These are phyloP conservation scores for Gossypium armourianum DNA, from an alignment of 441 rosid genomes.

Conservation along the genomic window DNA sequence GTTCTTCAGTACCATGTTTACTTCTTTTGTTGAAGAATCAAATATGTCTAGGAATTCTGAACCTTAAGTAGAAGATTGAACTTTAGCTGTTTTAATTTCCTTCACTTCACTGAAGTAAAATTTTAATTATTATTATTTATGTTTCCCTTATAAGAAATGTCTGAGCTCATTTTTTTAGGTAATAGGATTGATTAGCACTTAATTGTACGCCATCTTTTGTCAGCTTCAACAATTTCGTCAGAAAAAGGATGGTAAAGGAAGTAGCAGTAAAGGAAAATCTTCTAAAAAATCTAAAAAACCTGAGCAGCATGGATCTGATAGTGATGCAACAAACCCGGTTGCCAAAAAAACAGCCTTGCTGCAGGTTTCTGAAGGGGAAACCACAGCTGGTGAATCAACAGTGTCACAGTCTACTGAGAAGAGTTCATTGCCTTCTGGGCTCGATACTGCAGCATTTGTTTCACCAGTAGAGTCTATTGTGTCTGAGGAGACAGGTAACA, in stretches of 20 bases:
- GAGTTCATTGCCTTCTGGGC: constrained; percentile 26
- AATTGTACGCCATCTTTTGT: constrained; percentile 4
- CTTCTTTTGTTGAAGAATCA: not conserved
- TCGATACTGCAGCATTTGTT: constrained; percentile 30
- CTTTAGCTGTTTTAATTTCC: not conserved
- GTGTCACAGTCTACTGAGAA: constrained; percentile 25
- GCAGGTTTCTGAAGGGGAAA: constrained; percentile 33
- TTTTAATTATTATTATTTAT: not conserved
- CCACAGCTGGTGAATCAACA: constrained; percentile 28
- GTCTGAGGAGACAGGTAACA: constrained; percentile 26
- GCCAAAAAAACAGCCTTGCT: constrained; percentile 18
- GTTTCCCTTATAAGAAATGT: not conserved
- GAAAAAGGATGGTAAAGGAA: constrained; percentile 72
- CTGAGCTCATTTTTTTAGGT: not conserved
- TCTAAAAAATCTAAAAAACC: constrained; percentile 47
- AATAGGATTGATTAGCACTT: constrained; percentile 6
- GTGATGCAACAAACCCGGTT: constrained; percentile 28
- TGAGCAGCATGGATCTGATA: constrained; percentile 20
- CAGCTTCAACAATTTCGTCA: constrained; percentile 98
- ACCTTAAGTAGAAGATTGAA: not conserved
- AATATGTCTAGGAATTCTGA: not conserved
- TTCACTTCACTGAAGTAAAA: not conserved
- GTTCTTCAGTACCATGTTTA: not conserved
- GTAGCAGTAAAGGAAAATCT: constrained; percentile 67
- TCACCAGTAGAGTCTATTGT: constrained; percentile 22